Evolutionary conservation across 1,284 basidiomycete species (phyloP).

Genomic region (Marasmius sp.): DNA sequence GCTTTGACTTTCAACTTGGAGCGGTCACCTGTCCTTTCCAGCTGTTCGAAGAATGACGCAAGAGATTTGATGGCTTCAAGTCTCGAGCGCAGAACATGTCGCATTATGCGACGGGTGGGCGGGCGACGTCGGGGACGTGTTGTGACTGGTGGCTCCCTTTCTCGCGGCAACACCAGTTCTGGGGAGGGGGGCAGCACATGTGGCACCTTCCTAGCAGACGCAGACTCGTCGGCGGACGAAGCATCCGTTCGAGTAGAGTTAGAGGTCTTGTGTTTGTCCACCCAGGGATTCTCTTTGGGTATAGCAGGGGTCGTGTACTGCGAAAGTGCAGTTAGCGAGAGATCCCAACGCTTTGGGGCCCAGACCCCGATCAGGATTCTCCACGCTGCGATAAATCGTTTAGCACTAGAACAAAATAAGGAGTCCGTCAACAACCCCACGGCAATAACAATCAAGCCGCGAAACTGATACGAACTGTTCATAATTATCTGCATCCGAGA

Average conservation of each 20-base stretch:
- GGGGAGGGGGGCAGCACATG: slow-evolving; percentile 15
- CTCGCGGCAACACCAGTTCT: slow-evolving; percentile 18
- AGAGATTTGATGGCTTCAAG: slow-evolving; percentile 76
- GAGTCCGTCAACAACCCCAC: slow-evolving; percentile 21
- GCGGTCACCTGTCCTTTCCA: slow-evolving; percentile 49
- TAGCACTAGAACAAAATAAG: slow-evolving; percentile 48
- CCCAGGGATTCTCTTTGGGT: slow-evolving; percentile 71
- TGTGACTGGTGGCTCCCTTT: slow-evolving; percentile 42
- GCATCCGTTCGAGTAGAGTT: neutral
- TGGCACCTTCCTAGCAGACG: neutral
- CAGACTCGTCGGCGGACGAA: slow-evolving; percentile 16
- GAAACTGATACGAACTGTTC: slow-evolving; percentile 56
- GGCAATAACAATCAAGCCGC: slow-evolving; percentile 9
- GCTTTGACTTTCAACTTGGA: slow-evolving; percentile 49
- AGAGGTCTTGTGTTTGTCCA: slow-evolving; percentile 45
- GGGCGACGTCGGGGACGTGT: slow-evolving; percentile 49
- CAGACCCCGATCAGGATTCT: slow-evolving; percentile 88
- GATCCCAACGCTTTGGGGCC: slow-evolving; percentile 80
- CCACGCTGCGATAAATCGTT: slow-evolving; percentile 86
- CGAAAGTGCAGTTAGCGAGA: slow-evolving; percentile 68
- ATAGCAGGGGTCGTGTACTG: slow-evolving; percentile 68
- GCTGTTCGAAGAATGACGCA: slow-evolving; percentile 65
- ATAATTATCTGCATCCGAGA: slow-evolving; percentile 64
- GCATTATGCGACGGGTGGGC: slow-evolving; percentile 78
- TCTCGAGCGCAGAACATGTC: slow-evolving; percentile 81